phyloP scores from a whole-genome alignment of 306 rosid genomes.

The Cicer cuneatum region DNA sequence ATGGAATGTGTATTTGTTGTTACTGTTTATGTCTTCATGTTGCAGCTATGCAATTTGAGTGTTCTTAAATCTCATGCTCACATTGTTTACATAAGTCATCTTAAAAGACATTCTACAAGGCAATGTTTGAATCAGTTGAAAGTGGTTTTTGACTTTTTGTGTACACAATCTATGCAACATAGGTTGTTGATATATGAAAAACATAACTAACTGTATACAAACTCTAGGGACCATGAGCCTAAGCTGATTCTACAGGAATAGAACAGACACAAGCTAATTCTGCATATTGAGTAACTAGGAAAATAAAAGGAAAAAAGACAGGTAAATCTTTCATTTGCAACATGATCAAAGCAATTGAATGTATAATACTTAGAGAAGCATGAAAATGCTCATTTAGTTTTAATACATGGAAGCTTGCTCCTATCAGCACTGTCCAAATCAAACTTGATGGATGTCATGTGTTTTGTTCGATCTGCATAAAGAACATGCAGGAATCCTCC shows the following conservation, averaged over 20 bases:
- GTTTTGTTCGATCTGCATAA: conserved; percentile 40
- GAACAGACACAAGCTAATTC: conserved; percentile 22
- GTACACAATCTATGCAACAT: neutral
- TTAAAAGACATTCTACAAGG: conserved; percentile 1
- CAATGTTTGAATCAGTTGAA: conserved; percentile 30
- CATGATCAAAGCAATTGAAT: conserved; percentile 22
- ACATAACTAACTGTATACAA: conserved; percentile 20
- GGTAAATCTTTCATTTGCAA: conserved; percentile 32
- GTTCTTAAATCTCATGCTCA: conserved; percentile 39
- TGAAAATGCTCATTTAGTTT: conserved; percentile 32
- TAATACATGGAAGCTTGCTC: conserved; percentile 47
- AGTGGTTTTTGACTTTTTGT: neutral
- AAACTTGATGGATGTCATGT: conserved; percentile 31
- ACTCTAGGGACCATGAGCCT: neutral
- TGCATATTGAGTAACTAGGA: conserved; percentile 7
- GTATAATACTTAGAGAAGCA: conserved; percentile 34
- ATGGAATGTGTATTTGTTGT: conserved; percentile 40
- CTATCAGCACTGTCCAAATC: conserved; percentile 37
- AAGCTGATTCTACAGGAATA: neutral
- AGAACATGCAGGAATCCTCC: conserved; percentile 40
- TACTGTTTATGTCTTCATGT: conserved; percentile 36
- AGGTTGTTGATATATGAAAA: conserved; percentile 5
- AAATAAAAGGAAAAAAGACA: conserved; percentile 34
- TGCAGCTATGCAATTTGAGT: conserved; percentile 44
- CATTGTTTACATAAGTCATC: conserved; percentile 9